Evolutionary conservation across 768 basidiomycete species (phyloP).

Genomic region (Tylopilus sp.): DNA sequence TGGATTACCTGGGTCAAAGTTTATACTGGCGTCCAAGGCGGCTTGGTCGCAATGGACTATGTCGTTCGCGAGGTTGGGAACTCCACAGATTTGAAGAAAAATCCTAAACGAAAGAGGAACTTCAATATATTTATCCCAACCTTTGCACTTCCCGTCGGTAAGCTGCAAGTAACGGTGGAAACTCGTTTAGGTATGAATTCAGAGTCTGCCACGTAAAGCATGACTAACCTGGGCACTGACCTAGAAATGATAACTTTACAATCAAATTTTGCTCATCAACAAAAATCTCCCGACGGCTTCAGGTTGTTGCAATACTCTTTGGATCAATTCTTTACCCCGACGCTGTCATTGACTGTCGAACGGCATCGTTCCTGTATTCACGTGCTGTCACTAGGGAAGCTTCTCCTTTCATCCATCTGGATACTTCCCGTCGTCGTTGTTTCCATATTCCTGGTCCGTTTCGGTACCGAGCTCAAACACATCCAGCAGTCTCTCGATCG

Average conservation of each 20-base stretch:
- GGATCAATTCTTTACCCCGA: slow-evolving; percentile 57
- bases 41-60: slow-evolving; percentile 62
- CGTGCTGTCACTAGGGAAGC: slow-evolving; percentile 9
- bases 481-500: slow-evolving; percentile 25
- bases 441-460: slow-evolving; percentile 20
- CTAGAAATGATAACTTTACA: slow-evolving; percentile 41
- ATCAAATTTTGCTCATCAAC: slow-evolving; percentile 58
- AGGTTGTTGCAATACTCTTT: slow-evolving; percentile 55
- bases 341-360: slow-evolving; percentile 37
- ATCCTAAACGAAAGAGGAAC: slow-evolving; percentile 26
- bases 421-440: slow-evolving; percentile 15
- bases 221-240: slow-evolving; percentile 28
- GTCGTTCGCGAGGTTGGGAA: slow-evolving; percentile 40
- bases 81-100: slow-evolving; percentile 30
- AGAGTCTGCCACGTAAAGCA: neutral
- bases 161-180: slow-evolving; percentile 61
- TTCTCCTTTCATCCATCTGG: slow-evolving; percentile 15
- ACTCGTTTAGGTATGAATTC: slow-evolving; percentile 45
- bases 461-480: slow-evolving; percentile 26
- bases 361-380: slow-evolving; percentile 2
- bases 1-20: slow-evolving; percentile 69
- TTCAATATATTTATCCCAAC: slow-evolving; percentile 61
- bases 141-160: slow-evolving; percentile 68
- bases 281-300: slow-evolving; percentile 36
- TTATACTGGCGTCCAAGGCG: slow-evolving; percentile 48